phyloP scores from a whole-genome alignment of 2,329 filamentous ascomycete species.

The Rhynchosporium secalis region DNA sequence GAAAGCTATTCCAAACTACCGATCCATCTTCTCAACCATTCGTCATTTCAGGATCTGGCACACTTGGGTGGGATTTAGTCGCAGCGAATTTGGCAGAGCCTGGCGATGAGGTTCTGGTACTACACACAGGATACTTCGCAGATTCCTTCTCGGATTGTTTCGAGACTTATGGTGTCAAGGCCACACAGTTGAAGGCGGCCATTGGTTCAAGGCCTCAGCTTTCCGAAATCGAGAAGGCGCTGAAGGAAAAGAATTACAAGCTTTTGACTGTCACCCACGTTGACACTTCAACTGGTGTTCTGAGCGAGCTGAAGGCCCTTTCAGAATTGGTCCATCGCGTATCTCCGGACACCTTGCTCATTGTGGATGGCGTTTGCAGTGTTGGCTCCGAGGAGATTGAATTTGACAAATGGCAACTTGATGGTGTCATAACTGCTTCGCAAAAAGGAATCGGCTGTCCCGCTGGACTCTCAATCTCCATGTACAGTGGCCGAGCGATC shows the following conservation, averaged over 20 bases:
- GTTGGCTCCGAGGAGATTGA: conserved; percentile 94
- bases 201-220: conserved; percentile 87
- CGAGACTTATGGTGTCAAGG: conserved; percentile 84
- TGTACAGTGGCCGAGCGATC: conserved; percentile 88
- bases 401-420: conserved; percentile 92
- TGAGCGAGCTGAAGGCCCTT: conserved; percentile 85
- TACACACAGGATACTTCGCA: conserved; percentile 96
- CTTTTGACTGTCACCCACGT: conserved; percentile 93
- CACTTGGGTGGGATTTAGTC: conserved; percentile 94
- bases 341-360: conserved; percentile 85
- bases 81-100: conserved; percentile 89
- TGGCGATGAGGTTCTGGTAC: conserved; percentile 86
- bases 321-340: conserved; percentile 81
- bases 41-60: conserved; percentile 90
- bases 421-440: conserved; percentile 89
- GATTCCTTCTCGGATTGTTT: conserved; percentile 94
- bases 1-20: conserved; percentile 91
- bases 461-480: conserved; percentile 89
- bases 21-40: conserved; percentile 84
- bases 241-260: conserved; percentile 93
- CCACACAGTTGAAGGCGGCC: conserved; percentile 84
- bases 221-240: conserved; percentile 81
- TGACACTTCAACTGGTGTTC: conserved; percentile 93
- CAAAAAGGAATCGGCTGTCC: conserved; percentile 98
- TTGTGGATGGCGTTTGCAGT: conserved; percentile 96